These are phyloP conservation scores for Thinopyrum elongatum DNA, from an alignment of 176 grass and related monocot genomes.

Conservation along the genomic window DNA sequence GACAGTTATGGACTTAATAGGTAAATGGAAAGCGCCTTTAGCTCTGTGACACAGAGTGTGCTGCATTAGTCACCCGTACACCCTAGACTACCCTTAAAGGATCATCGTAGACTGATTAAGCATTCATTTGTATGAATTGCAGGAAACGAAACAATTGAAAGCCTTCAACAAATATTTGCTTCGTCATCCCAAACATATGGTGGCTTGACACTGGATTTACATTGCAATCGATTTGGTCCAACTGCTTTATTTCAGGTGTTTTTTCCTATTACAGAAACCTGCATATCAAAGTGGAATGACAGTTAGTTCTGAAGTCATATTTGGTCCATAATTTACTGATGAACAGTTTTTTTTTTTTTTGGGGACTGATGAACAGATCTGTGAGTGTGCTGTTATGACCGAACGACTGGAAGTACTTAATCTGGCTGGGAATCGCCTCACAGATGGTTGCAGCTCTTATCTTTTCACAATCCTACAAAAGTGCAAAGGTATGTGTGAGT, in stretches of 20 bases:
- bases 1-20: slow-evolving; percentile 10
- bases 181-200: slow-evolving; percentile 89
- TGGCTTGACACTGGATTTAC: slow-evolving; percentile 90
- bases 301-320: background rate
- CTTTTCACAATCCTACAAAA: slow-evolving; percentile 81
- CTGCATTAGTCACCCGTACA: background rate
- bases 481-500: slow-evolving; percentile 70
- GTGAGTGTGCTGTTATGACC: slow-evolving; percentile 76
- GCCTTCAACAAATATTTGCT: slow-evolving; percentile 84
- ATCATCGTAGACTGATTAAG: slow-evolving; percentile 1
- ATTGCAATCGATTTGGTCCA: slow-evolving; percentile 92
- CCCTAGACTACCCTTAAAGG: background rate
- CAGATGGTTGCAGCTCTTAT: slow-evolving; percentile 95
- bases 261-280: slow-evolving; percentile 13
- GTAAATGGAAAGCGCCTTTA: slow-evolving; percentile 19
- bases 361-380: slow-evolving; percentile 72
- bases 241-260: slow-evolving; percentile 97
- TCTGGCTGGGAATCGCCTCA: slow-evolving; percentile 92
- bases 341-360: too few species aligned
- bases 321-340: slow-evolving; percentile 29
- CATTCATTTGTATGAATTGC: slow-evolving; percentile 28
- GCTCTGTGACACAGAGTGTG: background rate
- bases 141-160: slow-evolving; percentile 97
- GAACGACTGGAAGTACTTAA: slow-evolving; percentile 92
- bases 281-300: slow-evolving; percentile 22